Evolutionary conservation across 306 rosid species (phyloP), one percentile per base, ranked within the genome.

Genomic region (Quercus robur): DNA sequence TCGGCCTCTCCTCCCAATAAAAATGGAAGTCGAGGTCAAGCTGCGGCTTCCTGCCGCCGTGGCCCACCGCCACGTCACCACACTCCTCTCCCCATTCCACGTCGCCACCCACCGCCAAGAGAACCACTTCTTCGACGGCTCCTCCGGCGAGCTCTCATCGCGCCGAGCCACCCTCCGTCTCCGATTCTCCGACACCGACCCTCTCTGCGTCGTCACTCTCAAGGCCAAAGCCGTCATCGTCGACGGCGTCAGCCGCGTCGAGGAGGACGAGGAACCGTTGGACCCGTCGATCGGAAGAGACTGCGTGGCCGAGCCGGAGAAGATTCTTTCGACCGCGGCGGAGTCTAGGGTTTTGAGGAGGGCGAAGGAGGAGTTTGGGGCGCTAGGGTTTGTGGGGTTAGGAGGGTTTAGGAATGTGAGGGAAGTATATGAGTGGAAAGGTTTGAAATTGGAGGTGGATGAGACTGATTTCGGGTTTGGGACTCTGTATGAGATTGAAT

Each of bases 321-420:
- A 76, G 38, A 77, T 95, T 11, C 54, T 49, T 0, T 49, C 54
- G 78, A 80, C 72, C 20, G 25, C 58, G 18, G 80, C 83, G 84
- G 94, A 88, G 23, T 91, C 92, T 46, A 93, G 99, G 92, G 81
- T 95, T 80, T 51, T 93, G 89, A 56, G 58, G 80, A 91, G 97
- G 86, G 97, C 85, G 75, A 93, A 77, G 75, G 86, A 88, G 20
- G 98, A 95, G 56, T 95, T 90, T 69, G 96, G 97, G 76, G 80
- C 81, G 49, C 73, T 62, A 5, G 98, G 90, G 61, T 87, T 84
- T 79, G 91, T 90, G 52, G 89, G 94, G 23, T 81, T 95, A 56
- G 98, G 97, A 5, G 98, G 98, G 44, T 95, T 95, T 75, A 23
- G 77, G 81, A 95, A 93, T 66, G 86, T 93, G 90, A 91, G 99